Conservation (phyloP, 1,139 yeast species). For the Arxiozyma bovina region DNA sequence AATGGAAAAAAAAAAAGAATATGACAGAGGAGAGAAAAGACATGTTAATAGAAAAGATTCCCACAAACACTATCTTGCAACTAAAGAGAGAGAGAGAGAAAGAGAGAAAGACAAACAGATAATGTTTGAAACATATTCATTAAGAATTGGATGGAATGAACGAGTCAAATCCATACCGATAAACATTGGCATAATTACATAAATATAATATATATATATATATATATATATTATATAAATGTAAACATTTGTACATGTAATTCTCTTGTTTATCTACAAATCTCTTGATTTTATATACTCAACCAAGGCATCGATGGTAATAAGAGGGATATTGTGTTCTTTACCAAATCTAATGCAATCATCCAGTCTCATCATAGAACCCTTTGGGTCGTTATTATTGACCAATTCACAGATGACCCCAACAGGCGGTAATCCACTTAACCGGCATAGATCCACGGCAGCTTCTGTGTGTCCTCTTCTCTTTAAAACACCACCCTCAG, state of each 20-base stretch:
- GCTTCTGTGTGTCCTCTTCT: slow-evolving; percentile 98
- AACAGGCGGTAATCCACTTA: slow-evolving; percentile 76
- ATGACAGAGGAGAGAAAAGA: background rate
- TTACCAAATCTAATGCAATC: slow-evolving; percentile 72
- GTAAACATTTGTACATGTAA: too few relatives aligned
- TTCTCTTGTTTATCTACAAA: background rate
- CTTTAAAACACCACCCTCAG: slow-evolving; percentile 66
- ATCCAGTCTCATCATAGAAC: slow-evolving; percentile 88
- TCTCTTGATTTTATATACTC: slow-evolving; percentile 36
- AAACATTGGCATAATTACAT: background rate
- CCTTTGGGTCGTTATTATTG: slow-evolving; percentile 84
- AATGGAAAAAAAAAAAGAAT: background rate
- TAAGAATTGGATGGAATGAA: too few relatives aligned
- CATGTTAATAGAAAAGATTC: background rate
- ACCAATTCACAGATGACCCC: slow-evolving; percentile 96
- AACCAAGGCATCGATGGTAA: slow-evolving; percentile 72
- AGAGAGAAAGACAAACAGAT: too few relatives aligned
- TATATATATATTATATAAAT: too few relatives aligned
- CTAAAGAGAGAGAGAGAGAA: too few relatives aligned
- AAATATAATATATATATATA: background rate
- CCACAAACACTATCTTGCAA: background rate
- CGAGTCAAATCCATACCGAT: background rate
- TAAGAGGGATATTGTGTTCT: slow-evolving; percentile 55
- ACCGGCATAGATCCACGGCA: slow-evolving; percentile 76
- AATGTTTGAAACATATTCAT: too few relatives aligned